Evolutionary conservation across 805 yeast species (phyloP).

Genomic region (Metschnikowia matae): DNA sequence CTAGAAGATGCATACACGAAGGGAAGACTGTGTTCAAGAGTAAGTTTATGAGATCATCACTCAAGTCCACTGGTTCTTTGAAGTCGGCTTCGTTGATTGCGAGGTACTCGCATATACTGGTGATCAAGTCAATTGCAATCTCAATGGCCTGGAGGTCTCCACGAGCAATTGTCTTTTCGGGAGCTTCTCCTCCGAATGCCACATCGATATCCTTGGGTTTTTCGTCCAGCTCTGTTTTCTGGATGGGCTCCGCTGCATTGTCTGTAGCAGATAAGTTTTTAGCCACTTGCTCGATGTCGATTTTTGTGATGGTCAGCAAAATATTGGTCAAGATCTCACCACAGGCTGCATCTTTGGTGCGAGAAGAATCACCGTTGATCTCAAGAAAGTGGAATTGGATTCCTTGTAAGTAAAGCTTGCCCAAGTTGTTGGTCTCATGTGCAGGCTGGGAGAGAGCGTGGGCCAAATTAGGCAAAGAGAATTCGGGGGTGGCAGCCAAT

Average conservation of each 20-base stretch:
- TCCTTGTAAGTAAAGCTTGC: conserved; percentile 38
- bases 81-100: conserved; percentile 27
- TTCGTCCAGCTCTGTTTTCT: conserved; percentile 16
- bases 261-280: conserved; percentile 18
- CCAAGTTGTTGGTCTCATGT: conserved; percentile 23
- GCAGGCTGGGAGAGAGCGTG: conserved; percentile 16
- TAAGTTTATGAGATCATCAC: conserved; percentile 16
- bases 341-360: conserved; percentile 19
- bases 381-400: conserved; percentile 41
- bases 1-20: conserved; percentile 36
- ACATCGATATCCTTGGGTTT: conserved; percentile 23
- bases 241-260: conserved; percentile 36
- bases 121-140: conserved; percentile 66
- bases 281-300: conserved; percentile 24
- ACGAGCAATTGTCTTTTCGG: conserved; percentile 43
- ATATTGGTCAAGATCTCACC: conserved; percentile 21
- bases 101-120: conserved; percentile 65
- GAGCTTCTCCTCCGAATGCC: conserved; percentile 24
- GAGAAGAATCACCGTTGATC: conserved; percentile 16
- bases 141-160: conserved; percentile 61
- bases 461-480: conserved; percentile 17
- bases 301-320: conserved; percentile 20
- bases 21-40: conserved; percentile 23
- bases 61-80: conserved; percentile 21
- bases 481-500: conserved; percentile 16